Base-by-base conservation (phyloP, 805 yeast species). In the Kodamaea laetipori region DNA sequence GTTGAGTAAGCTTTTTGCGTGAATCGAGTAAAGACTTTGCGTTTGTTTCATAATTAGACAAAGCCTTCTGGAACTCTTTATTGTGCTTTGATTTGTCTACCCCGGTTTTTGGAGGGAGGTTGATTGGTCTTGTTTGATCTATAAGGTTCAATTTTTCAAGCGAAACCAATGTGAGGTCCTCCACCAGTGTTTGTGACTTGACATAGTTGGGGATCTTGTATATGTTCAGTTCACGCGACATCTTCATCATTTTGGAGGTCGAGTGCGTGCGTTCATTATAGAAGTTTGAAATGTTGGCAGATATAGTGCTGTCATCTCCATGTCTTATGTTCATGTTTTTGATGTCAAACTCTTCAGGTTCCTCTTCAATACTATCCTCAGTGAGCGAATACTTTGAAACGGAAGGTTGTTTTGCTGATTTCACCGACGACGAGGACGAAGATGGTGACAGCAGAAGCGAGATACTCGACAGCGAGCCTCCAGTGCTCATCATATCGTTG, bases 61-160 rank as follows among this genome's bases (percentile, higher is more conserved):
- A 68, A 19, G 72, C 50, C 61, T 66, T 68, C 36, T 72, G 64
- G 43, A 82, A 73, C 54, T 82, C 82, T 37, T 64, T 68, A 51
- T 80, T 81, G 54, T 84, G 90, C 44, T 69, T 69, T 25, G 65
- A 57, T 32, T 73, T 73, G 54, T 84, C 90, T 9, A 55, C 58
- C 3, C 64, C 55, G 30, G 70, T 66, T 57, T 84, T 84, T 4
- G 89, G 89, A 4, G 90, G 90, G 35, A 82, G 59, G 77, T 87
- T 81, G 39, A 80, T 74, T 3, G 90, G 90, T 51, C 90, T 71
- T 1, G 88, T 76, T 34, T 78, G 80, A 40, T 83, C 74, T 27
- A 83, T 61, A 8, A 65, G 60, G 17, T 71, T 72, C 27, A 81
- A 57, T 52, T 84, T 84, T 53, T 82, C 85, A 1, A 71, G 74